Percentiles rank a stretch among this genome's conserved stretches.
Conservation (phyloP, 768 basidiomycete species). For the Suillus cothurnatus region DNA sequence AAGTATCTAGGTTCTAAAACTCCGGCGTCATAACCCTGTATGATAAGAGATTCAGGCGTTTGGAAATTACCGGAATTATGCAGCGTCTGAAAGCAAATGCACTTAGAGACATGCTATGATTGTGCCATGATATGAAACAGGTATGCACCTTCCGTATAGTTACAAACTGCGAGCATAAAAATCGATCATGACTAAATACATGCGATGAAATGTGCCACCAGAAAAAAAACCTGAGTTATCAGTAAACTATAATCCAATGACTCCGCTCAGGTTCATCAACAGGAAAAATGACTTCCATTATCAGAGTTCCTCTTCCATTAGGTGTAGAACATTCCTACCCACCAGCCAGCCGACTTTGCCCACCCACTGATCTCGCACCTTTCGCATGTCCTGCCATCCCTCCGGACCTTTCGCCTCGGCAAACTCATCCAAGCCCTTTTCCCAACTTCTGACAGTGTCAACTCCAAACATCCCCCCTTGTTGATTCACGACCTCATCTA, state of each 20-base stretch:
- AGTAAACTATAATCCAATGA: conserved; percentile 8
- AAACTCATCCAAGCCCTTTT: conserved; percentile 65
- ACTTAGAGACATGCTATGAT: background rate
- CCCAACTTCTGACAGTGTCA: conserved; percentile 72
- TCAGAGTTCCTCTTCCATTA: conserved; percentile 34
- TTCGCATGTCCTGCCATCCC: conserved; percentile 44
- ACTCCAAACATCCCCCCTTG: conserved; percentile 80
- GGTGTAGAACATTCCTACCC: conserved; percentile 40
- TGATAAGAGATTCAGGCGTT: background rate
- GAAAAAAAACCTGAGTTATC: background rate
- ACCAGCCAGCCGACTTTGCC: conserved; percentile 79
- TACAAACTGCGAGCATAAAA: background rate
- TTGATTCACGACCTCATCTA: conserved; percentile 70
- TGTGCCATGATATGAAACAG: background rate
- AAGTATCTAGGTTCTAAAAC: background rate
- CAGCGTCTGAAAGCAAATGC: background rate
- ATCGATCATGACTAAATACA: conserved; percentile 7
- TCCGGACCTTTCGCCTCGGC: conserved; percentile 51
- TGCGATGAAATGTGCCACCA: background rate
- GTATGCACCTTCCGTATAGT: background rate
- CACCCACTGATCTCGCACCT: conserved; percentile 68
- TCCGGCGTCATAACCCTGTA: background rate
- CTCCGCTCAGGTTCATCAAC: conserved; percentile 11
- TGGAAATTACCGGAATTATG: background rate
- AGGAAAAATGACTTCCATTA: conserved; percentile 6